Base-by-base conservation (phyloP, 78 protist genomes). In the Dictyostelium capitatum region DNA sequence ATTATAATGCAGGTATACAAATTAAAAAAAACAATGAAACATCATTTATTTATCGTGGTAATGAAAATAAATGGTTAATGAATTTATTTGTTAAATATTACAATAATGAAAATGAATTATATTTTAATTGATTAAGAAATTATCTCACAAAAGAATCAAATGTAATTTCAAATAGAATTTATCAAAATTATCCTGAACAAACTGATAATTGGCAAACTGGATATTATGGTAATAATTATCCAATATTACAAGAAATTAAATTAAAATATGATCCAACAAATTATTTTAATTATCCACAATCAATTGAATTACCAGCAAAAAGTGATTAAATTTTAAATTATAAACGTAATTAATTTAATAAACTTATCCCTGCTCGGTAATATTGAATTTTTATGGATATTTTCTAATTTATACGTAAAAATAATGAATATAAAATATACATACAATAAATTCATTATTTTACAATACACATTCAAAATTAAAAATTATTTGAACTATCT, bases 101-200 rank as follows among this genome's bases (percentile, higher is more conserved):
- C 2, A 77, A 47, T 28, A n/a, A 25, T 2, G 56, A 6, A 11
- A 83, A 25, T 46, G 83, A 79, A 37, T 1, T 3, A 25, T 2
- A 14, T 2, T 37, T 79, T 20, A 10, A 7, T 3, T 5, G 30
- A 6, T 56, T 25, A 7, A 79, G 28, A 54, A 30, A 54, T 15
- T 0, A 30, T 12, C 9, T 72, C 3, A 72, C 17, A 1, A 46
- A 37, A n/a, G 20, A 5, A 6, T 8, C 43, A n/a, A n/a, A n/a
- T 41, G n/a, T 46, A 1, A 43, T 72, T 43, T 25, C 28, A 0
- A 10, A 28, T 30, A 11, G 12, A 65, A 65, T 72, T 1, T 75
- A 75, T 43, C 81, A 75, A 51, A 75, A 75, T 23, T 75, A 50
- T 75, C 81, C 81, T 1, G 81, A 75, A 50, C 46, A 75, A 14